Percentiles rank a stretch among this genome's conserved stretches.
phyloP scores from a whole-genome alignment of 164 flowering plant species.

The Nymphaea thermarum region DNA sequence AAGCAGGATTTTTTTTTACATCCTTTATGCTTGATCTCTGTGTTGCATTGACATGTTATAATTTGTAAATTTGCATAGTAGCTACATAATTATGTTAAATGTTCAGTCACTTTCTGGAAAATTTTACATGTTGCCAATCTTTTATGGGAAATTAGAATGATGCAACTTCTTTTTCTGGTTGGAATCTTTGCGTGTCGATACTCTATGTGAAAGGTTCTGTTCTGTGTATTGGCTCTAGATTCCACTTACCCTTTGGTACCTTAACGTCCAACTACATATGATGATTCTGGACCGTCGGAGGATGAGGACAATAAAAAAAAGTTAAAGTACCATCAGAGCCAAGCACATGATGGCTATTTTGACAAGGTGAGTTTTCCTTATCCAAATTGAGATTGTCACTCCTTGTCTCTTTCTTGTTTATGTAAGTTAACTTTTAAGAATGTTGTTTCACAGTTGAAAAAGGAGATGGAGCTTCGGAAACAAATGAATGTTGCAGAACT shows the following conservation, averaged over 20 bases:
- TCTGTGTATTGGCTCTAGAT: no score
- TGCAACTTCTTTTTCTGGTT: no score
- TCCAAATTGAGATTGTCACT: neutral
- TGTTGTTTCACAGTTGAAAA: constrained; percentile 54
- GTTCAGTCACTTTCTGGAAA: no score
- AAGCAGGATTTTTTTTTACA: no score
- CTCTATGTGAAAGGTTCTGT: no score
- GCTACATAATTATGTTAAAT: no score
- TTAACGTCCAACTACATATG: constrained; percentile 48
- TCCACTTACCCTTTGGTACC: constrained; percentile 16
- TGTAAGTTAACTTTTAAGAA: neutral
- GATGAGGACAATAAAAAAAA: constrained; percentile 37
- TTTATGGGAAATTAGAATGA: no score
- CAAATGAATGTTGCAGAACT: constrained; percentile 81
- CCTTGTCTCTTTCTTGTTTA: neutral
- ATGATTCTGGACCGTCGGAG: constrained; percentile 53
- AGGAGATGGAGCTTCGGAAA: constrained; percentile 68
- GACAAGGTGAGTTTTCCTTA: constrained; percentile 54
- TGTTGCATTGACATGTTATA: no score
- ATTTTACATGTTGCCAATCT: no score
- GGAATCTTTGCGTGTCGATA: no score
- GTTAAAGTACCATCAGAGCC: constrained; percentile 20
- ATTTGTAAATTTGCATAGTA: no score
- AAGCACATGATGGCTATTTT: constrained; percentile 40
- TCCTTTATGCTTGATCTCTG: no score